Evolutionary conservation across 2,329 filamentous ascomycete genomes (phyloP), one percentile per base, ranked within the genome.

Genomic region (Fusarium burgessii): DNA sequence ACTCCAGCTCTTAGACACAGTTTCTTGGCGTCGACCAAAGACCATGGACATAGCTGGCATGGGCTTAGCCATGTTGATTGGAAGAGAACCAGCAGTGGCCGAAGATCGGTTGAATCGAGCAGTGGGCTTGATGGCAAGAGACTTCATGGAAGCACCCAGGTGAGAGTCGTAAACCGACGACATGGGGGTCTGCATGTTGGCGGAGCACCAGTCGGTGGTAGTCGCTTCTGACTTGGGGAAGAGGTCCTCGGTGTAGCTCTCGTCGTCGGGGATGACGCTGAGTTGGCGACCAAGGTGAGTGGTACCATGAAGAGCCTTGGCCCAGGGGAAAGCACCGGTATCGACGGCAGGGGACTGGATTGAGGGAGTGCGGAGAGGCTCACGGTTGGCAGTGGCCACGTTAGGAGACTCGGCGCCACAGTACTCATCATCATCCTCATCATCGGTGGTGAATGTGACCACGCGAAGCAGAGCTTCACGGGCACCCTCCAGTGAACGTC

Each of bases 1-100:
- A 77, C 95, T 97, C 96, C 96, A 99, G 85, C 96, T 98, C 91
- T 98, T 98, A 61, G 96, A 97, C 50, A 97, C 93, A 50, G 88
- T 85, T 47, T 95, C 92, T 69, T 90, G 88, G 79, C 92, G 90
- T 77, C 90, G 90, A 55, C 93, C 93, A 78, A 97, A 95, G 54
- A 95, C 89, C 78, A 92, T 89, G 7, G 93, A 90, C 86, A 95
- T 91, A 67, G 93, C 91, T 58, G 91, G 87, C 69, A 89, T 86
- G 1, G 93, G 92, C 78, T 96, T 90, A 17, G 92, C 92, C 82
- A 95, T 93, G 69, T 88, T 90, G 78, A 96, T 95, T 8, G 93
- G 91, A 29, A 96, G 86, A 3, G 94, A 93, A 41, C 88, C 90
- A 55, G 92, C 89, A 77, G 88, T 87, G 6, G 86, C 85, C 18